Base-by-base conservation (phyloP, 106 monocot genomes). In the Chionographis japonica region DNA sequence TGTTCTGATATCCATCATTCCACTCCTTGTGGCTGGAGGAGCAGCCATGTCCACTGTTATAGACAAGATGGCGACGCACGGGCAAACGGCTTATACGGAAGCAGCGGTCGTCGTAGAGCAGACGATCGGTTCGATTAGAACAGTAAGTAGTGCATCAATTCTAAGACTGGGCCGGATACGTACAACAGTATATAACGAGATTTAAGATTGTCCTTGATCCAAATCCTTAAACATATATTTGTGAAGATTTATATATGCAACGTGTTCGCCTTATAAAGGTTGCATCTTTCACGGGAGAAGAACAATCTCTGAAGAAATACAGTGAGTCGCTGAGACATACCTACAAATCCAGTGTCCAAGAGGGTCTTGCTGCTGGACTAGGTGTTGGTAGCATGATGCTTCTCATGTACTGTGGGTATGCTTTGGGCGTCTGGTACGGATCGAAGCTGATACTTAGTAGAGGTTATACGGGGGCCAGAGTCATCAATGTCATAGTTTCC, bases 61-160 rank as follows among this genome's bases (percentile, higher is more conserved):
- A 7, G 15, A 72, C 6, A 90, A 87, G 75, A 68, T 87, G 72
- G 79, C 90, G 6, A 68, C 83, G 6, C 66, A 13, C 10, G 85
- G 90, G 15, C 94, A 90, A 42, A 67, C 62, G 20, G 80, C 85
- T n/a, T 90, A 87, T 55, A 77, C 71, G 9, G 80, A 94, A 10
- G 90, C 87, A 19, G 81, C 84, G 37, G 72, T 71, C 37, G 61
- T 80, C 15, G 87, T 90, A 0, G 90, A 94, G 63, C 87, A 94
- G 61, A 82, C 90, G 18, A 84, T 94, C 56, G 76, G 86, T 15
- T 73, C 89, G 54, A 94, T 94, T 50, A 79, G 84, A 86, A 94
- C 89, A 12, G 93, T 94, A 63, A 63, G 84, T 73, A 51, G 51
- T 50, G 18, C 13, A 20, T 37, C 4, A 8, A 9, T 17, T 15